Percentiles rank a stretch among this genome's conserved stretches.
phyloP scores from a whole-genome alignment of 2,329 filamentous ascomycete species.

The Corinectria fuckeliana region DNA sequence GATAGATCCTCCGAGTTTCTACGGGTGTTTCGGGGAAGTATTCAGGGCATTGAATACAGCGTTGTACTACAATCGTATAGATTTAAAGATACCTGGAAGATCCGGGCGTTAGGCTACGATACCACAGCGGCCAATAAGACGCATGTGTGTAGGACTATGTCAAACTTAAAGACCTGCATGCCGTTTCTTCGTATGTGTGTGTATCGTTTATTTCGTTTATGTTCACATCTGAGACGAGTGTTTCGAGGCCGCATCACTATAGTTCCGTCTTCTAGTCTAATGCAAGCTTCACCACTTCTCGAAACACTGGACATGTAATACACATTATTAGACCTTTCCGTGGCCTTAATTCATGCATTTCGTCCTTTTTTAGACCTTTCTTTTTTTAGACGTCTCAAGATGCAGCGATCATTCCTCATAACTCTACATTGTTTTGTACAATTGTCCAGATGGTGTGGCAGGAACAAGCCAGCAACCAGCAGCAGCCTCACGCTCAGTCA shows the following conservation, averaged over 20 bases:
- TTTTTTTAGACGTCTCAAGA: background rate
- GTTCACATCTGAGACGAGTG: no score
- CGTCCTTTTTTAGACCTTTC: background rate
- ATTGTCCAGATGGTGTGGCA: background rate
- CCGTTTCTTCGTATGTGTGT: background rate
- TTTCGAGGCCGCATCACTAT: no score
- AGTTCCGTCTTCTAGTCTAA: no score
- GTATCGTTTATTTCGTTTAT: no score
- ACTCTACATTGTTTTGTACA: background rate
- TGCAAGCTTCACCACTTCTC: background rate
- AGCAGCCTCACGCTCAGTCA: constrained; percentile 4
- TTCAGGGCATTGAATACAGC: constrained; percentile 21
- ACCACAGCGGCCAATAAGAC: constrained; percentile 4
- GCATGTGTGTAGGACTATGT: background rate
- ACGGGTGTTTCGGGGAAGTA: constrained; percentile 16
- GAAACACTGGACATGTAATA: background rate
- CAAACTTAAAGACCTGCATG: background rate
- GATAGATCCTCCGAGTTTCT: background rate
- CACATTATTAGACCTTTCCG: no score
- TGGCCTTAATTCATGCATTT: no score
- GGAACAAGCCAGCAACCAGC: background rate
- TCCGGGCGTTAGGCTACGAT: constrained; percentile 22
- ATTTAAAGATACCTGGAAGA: constrained; percentile 29
- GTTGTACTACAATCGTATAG: constrained; percentile 29
- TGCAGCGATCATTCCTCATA: background rate